Percentiles rank a stretch among this genome's conserved stretches.
Conservation (phyloP, 2,329 filamentous ascomycete genomes). For the Diaporthe longicolla region DNA sequence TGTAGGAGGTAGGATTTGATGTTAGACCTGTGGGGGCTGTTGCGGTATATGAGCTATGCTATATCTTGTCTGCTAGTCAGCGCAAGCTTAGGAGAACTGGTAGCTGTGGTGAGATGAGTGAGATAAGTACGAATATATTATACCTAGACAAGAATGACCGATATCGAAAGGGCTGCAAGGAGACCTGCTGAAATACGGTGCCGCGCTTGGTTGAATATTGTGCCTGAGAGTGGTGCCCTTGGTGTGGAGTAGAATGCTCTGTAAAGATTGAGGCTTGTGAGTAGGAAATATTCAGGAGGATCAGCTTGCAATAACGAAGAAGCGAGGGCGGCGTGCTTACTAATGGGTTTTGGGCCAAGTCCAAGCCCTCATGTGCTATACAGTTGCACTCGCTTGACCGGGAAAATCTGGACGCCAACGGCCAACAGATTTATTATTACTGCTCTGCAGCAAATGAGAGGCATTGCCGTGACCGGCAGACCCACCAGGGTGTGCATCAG, state of each 20-base stretch:
- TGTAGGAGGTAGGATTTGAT: neutral
- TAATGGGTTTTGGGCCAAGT: neutral
- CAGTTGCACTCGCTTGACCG: neutral
- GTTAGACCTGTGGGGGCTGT: neutral
- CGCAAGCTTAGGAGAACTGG: neutral
- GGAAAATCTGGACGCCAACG: neutral
- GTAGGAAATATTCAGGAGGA: neutral
- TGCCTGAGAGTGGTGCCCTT: neutral
- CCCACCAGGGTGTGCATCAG: neutral
- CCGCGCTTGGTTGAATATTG: slow-evolving; percentile 1
- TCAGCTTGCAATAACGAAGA: no score
- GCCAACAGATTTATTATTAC: neutral
- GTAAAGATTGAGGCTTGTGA: neutral
- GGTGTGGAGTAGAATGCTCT: neutral
- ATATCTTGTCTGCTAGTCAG: neutral
- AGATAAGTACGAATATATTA: neutral
- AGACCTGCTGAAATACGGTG: neutral
- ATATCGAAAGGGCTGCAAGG: neutral
- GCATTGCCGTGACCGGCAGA: neutral
- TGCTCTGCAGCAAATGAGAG: neutral
- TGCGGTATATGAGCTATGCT: neutral
- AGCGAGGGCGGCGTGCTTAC: neutral
- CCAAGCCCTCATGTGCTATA: neutral
- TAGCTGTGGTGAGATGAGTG: neutral
- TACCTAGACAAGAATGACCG: neutral